Conservation (phyloP, 768 basidiomycete species). For the Leucosporidium yakuticum region DNA sequence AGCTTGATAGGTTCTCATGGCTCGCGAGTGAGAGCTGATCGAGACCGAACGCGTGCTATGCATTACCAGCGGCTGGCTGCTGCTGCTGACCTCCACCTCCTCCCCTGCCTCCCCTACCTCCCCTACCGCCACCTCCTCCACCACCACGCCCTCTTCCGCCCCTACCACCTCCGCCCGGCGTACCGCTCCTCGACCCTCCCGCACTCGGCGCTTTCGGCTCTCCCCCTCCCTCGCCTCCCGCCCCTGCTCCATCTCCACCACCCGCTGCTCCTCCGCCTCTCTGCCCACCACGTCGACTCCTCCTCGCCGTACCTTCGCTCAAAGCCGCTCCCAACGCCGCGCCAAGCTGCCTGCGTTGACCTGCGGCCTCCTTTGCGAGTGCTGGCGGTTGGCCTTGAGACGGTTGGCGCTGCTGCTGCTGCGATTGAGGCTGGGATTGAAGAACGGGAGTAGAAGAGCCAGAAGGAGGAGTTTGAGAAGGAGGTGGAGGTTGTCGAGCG, state of each 20-base stretch:
- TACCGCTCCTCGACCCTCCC: background rate
- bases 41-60: too few relatives aligned
- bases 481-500: too few relatives aligned
- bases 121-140: background rate
- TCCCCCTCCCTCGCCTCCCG: background rate
- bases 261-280: background rate
- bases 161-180: background rate
- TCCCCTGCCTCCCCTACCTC: slow-evolving; percentile 5
- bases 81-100: background rate
- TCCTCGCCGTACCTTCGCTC: background rate
- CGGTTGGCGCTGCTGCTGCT: too few relatives aligned
- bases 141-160: slow-evolving; percentile 7
- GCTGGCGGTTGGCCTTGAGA: background rate
- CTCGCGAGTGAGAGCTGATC: background rate
- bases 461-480: too few relatives aligned
- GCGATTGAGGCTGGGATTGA: too few relatives aligned
- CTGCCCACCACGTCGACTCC: background rate
- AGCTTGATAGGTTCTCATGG: background rate
- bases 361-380: slow-evolving; percentile 1
- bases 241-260: background rate
- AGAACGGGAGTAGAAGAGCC: too few relatives aligned
- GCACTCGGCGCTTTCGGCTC: background rate
- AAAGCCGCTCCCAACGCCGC: background rate
- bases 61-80: background rate
- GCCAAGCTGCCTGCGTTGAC: background rate